Base-by-base conservation (phyloP, 2,329 filamentous ascomycete genomes). In the Exophiala sp. region DNA sequence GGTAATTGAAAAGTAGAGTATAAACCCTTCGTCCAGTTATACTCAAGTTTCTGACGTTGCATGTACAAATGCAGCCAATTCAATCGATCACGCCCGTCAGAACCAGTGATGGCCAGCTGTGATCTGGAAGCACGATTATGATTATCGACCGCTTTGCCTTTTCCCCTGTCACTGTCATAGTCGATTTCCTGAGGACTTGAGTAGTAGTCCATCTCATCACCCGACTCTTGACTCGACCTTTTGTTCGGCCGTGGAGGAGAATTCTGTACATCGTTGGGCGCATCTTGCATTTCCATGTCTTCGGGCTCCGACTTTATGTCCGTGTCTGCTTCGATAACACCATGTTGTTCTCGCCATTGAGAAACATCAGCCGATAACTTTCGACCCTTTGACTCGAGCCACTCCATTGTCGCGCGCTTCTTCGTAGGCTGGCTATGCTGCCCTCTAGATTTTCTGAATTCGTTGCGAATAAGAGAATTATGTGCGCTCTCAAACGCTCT, bases 41-140 rank as follows among this genome's bases (percentile, higher is more conserved):
- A 84, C 72, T 99, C 94, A 11, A 99, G 75, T 18, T 85, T 81
- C 52, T 86, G 82, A 56, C 94, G 86, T 76, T 96, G 89, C 61
- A 89, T 89, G 73, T 96, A 99, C 1, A 99, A 77, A 67, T 94
- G 89, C 49, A 91, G 88, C 91, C 92, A 99, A 70, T 95, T 96
- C 44, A 97, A 75, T 63, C 83, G 87, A 2, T 67, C 63, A 2
- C 66, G 60, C 8, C 72, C 72, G 41, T 70, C 67, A 3, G 65
- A 59, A 55, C 65, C 60, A 40, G 65, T 62, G 5, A 67, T 60
- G 14, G 71, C 56, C 3, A 75, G 61, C 10, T 68, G 63, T 1
- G 71, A 68, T 44, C 62, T 66, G 5, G 66, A 47, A 33, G 66
- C 60, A 34, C 62, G 63, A 5, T 56, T 46, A 20, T 36, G 56